Evolutionary conservation across 768 basidiomycete species (phyloP), one percentile per base, ranked within the genome.

Genomic region (Mycena alexandri): DNA sequence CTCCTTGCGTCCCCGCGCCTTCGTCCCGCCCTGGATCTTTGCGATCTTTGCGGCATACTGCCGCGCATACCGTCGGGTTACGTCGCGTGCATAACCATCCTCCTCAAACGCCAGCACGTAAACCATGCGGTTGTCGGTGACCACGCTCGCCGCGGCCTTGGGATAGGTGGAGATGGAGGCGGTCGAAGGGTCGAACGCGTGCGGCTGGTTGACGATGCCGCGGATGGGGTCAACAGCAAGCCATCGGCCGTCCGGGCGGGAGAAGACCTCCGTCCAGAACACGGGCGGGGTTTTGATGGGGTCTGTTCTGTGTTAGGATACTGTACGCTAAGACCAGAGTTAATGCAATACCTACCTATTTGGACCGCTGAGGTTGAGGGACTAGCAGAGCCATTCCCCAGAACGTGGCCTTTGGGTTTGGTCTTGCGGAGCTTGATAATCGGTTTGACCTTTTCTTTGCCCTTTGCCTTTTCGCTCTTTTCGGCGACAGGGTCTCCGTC

Each of bases 181-280:
- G 16, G 83, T 80, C 2, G 86, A 81, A 0, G 95, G 94, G 76
- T 96, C 94, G 74, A 94, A 96, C 29, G 86, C 82, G 63, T 90
- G 89, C 64, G 90, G 87, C 71, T 93, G 93, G 75, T 96, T 93
- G 67, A 96, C 90, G 60, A 90, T 84, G 25, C 83, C 87, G 17
- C 94, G 90, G 38, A 95, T 86, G 10, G 95, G 94, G 79, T 99
- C 98, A 43, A 99, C 91, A 0, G 96, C 91, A 16, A 99, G 80
- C 98, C 98, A 99, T 41, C 91, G 89, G 16, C 86, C 88, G 80
- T 98, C 95, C 9, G 96, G 89, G 22, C 94, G 90, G 10, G 95
- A 96, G 80, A 96, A 99, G 0, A 98, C 94, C 78, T 99, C 98
- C 0, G 93, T 94, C 98, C 98, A 99, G 78, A 96, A 94, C 5